Evolutionary conservation across 2,329 filamentous ascomycete genomes (phyloP).

Genomic region (Trichoderma guizhouense): DNA sequence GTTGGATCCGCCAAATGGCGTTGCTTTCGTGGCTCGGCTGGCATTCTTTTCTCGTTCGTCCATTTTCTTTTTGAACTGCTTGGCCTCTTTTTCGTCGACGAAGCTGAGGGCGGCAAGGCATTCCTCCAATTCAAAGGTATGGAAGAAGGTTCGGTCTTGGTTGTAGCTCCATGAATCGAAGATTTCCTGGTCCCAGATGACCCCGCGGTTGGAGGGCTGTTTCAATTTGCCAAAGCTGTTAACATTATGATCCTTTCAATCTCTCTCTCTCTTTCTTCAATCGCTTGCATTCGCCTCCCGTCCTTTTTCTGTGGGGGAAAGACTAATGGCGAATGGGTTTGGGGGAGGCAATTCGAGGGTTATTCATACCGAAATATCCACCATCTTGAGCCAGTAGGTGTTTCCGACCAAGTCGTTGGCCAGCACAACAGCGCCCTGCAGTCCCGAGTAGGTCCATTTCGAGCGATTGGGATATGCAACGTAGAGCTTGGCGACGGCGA

Average conservation of each 20-base stretch:
- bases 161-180: slow-evolving; percentile 95
- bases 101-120: slow-evolving; percentile 90
- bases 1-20: slow-evolving; percentile 62
- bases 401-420: slow-evolving; percentile 92
- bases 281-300: not conserved
- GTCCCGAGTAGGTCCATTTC: slow-evolving; percentile 89
- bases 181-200: slow-evolving; percentile 97
- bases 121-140: slow-evolving; percentile 93
- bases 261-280: not conserved
- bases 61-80: slow-evolving; percentile 96
- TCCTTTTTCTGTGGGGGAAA: not conserved
- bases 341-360: slow-evolving; percentile 17
- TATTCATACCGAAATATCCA: slow-evolving; percentile 77
- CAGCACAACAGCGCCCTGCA: slow-evolving; percentile 88
- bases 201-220: slow-evolving; percentile 73
- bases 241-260: not conserved
- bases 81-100: slow-evolving; percentile 94
- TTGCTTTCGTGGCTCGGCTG: slow-evolving; percentile 77
- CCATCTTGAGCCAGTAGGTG: slow-evolving; percentile 96
- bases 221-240: not conserved
- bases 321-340: not conserved
- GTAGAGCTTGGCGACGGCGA: slow-evolving; percentile 89
- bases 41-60: slow-evolving; percentile 94
- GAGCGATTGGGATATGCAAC: slow-evolving; percentile 82
- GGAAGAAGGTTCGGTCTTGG: slow-evolving; percentile 95